Evolutionary conservation across 169 alveolate genomes (phyloP).

Genomic region (Cryptosporidium tyzzeri): DNA sequence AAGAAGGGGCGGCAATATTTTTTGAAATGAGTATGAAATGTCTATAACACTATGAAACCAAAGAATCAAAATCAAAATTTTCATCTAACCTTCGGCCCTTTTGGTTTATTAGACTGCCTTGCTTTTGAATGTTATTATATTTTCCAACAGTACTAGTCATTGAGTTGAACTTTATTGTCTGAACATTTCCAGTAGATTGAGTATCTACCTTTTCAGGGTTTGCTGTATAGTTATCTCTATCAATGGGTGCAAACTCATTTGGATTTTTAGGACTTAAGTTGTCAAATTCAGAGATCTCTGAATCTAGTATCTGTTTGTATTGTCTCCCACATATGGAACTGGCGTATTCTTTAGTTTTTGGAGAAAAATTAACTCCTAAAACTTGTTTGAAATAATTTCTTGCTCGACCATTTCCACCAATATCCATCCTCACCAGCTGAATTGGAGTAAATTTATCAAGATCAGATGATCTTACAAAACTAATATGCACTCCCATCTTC

Average conservation of each 20-base stretch:
- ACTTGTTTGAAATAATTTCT: slow-evolving; percentile 50
- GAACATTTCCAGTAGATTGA: background rate
- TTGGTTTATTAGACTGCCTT: slow-evolving; percentile 9
- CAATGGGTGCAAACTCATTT: background rate
- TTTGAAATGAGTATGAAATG: slow-evolving; percentile 4
- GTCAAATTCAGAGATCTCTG: slow-evolving; percentile 3
- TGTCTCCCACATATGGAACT: slow-evolving; percentile 19
- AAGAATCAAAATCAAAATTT: slow-evolving; percentile 53
- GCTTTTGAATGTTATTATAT: slow-evolving; percentile 3
- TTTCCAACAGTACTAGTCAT: background rate
- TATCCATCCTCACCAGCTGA: slow-evolving; percentile 85
- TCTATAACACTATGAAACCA: slow-evolving; percentile 27
- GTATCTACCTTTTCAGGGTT: background rate
- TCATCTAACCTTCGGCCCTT: slow-evolving; percentile 66
- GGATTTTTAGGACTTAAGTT: too few species aligned
- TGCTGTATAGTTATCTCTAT: background rate
- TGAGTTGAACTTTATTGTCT: background rate
- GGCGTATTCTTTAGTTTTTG: slow-evolving; percentile 55
- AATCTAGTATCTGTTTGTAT: slow-evolving; percentile 47
- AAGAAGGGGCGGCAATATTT: slow-evolving; percentile 32
- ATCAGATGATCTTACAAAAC: slow-evolving; percentile 93
- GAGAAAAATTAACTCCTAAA: slow-evolving; percentile 25
- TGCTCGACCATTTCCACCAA: slow-evolving; percentile 77
- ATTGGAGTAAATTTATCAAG: slow-evolving; percentile 91
- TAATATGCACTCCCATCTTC: slow-evolving; percentile 94